A percentile compares a stretch with the other conserved stretches of the same genome.
Evolutionary conservation across 768 basidiomycete species (phyloP).

Genomic region (Serendipita vermifera): DNA sequence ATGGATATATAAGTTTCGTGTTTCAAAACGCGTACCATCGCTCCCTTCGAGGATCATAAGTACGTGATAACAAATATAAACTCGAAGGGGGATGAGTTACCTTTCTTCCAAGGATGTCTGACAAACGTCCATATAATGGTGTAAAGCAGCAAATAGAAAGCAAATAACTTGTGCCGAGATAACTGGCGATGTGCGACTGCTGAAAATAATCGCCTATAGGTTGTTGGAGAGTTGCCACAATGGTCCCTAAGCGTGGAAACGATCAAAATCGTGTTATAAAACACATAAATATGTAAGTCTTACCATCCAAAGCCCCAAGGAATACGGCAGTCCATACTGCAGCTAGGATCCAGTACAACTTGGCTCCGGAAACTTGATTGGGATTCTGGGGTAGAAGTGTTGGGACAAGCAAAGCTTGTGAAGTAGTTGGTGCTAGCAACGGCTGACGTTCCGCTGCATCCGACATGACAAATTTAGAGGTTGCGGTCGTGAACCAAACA

Average conservation of each 20-base stretch:
- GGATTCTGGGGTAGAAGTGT: background rate
- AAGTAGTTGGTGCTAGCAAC: no score
- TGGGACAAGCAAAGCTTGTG: no score
- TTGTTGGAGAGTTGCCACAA: conserved; percentile 73
- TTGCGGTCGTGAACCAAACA: no score
- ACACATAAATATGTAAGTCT: conserved; percentile 16
- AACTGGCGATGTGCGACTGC: conserved; percentile 57
- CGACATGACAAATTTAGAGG: no score
- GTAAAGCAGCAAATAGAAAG: conserved; percentile 85
- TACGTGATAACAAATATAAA: conserved; percentile 25
- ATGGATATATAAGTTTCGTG: conserved; percentile 15
- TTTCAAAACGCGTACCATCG: conserved; percentile 56
- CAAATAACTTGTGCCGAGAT: conserved; percentile 80
- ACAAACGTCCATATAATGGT: conserved; percentile 47
- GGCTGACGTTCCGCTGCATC: no score
- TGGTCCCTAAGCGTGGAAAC: conserved; percentile 41
- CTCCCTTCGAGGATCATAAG: conserved; percentile 47
- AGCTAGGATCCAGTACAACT: conserved; percentile 50
- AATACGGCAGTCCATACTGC: conserved; percentile 77
- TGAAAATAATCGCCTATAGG: conserved; percentile 79
- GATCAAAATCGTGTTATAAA: conserved; percentile 6
- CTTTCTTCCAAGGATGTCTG: conserved; percentile 57
- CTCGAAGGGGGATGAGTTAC: conserved; percentile 15
- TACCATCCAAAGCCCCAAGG: conserved; percentile 75
- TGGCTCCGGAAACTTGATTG: conserved; percentile 8